Base-by-base conservation (phyloP, 306 rosid genomes). In the Sechiopsis laciniata region DNA sequence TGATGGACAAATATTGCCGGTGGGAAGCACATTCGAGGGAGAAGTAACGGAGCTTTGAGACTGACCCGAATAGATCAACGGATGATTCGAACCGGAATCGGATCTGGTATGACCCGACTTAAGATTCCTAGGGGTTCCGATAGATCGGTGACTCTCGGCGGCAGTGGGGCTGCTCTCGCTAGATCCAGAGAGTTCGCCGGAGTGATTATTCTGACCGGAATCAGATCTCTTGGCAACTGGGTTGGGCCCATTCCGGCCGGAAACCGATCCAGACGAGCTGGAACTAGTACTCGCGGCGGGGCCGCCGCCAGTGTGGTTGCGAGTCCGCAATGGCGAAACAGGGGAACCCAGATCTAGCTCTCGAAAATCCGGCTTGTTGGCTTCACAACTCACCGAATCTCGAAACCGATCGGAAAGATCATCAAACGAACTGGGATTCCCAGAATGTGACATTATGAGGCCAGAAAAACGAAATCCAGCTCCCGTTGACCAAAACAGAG, bases 341-440 rank as follows among this genome's bases (percentile, higher is more conserved):
- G 98, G 98, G 2, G 98, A 94, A 56, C 97, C 97, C 69, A 90
- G 95, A 94, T 94, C 89, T 83, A 89, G 90, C 68, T 94, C 95
- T 16, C 96, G 81, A 79, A 86, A 87, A 72, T 94, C 97, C 16
- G 97, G 96, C 78, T 94, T 94, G 83, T 90, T 89, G 2, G 78
- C 83, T 71, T 83, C 94, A 72, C 89, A 85, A 65, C 70, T 84
- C 57, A 92, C 56, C 2, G 89, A 79, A 48, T 90, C 85, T 7
- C 85, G 84, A 74, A 90, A 78, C 24, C 91, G 96, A 82, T 89
- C 90, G 74, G 74, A 21, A 46, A 88, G 79, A 55, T 77, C 14
- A 29, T 77, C 82, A 16, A 85, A 74, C 53, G 89, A 71, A 68
- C 35, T 80, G 74, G 90, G 85, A 54, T 93, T 88, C 60, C 83